Base-by-base conservation (phyloP, 2,329 filamentous ascomycete genomes). In the Colletotrichum melonis region DNA sequence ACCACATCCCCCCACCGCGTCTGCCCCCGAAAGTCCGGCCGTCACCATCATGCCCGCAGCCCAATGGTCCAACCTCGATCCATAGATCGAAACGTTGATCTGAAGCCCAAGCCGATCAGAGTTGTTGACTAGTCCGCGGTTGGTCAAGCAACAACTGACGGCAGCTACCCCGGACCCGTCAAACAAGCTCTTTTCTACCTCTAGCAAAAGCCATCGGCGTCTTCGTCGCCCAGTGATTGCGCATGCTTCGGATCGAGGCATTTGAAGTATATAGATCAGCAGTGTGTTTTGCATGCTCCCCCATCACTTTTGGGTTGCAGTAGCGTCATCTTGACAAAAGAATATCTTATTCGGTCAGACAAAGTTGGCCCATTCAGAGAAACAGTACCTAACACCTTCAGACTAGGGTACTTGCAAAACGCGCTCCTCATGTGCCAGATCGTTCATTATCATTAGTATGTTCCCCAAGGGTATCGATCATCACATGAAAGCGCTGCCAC, bases 381-480 rank as follows among this genome's bases (percentile, higher is more conserved):
- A 57, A 60, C 70, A 67, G 65, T 55, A 26, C 26, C 26, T 26
- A 65, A 63, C 66, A 42, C 66, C 63, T 49, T 49, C 59, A 46
- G 26, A 26, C 52, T 46, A 35, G 4, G 11, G 11, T 35, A 22
- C 42, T 49, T 16, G 49, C 12, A 60, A 38, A 38, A 56, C 35
- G 42, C 42, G 6, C 46, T 35, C 12, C 16, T 46, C 14, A 49
- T 30, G 52, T 73, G 66, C 69, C 67, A 24, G 28, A 55, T 22
- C 9, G 30, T 56, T 55, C 60, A 69, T 70, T 64, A 42, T 70
- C 70, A 65, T 70, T 52, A 65, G 49, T 55, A 5, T 38, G 55
- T 60, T 64, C 32, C 9, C 38, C 14, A 35, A 42, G 24, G 54
- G 24, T 56, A 58, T 30, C 24, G 32, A 24, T 32, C 56, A 26